Conservation (phyloP, 2,329 filamentous ascomycete species). For the Paramyrothecium roridum region DNA sequence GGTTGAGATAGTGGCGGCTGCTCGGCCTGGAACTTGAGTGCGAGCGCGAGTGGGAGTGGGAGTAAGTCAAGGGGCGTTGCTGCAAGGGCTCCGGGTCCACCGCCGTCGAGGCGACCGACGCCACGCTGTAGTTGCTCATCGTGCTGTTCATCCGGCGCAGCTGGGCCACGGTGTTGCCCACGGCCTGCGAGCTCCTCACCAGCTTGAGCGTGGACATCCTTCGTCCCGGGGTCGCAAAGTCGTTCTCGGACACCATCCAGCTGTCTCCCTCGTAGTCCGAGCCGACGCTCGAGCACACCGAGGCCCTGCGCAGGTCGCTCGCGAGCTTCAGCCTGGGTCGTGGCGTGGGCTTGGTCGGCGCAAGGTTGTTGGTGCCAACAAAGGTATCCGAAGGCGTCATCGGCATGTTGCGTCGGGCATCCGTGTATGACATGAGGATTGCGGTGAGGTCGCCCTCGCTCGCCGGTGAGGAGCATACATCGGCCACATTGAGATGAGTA, state of each 20-base stretch:
- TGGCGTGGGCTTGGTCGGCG: conserved; percentile 24
- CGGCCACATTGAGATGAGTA: conserved; percentile 8
- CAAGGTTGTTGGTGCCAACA: conserved; percentile 19
- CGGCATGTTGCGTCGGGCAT: conserved; percentile 21
- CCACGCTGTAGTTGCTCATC: conserved; percentile 40
- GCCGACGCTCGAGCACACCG: conserved; percentile 15
- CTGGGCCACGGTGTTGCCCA: conserved; percentile 45
- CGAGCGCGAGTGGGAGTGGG: conserved; percentile 33
- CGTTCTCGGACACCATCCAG: conserved; percentile 8
- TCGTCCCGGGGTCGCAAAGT: conserved; percentile 17
- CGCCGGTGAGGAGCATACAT: conserved; percentile 24
- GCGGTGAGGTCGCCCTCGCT: conserved; percentile 29
- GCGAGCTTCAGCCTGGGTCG: conserved; percentile 12
- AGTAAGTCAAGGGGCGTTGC: conserved; percentile 32
- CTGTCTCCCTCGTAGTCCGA: conserved; percentile 17
- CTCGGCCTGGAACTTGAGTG: conserved; percentile 24
- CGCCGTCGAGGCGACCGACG: conserved; percentile 29
- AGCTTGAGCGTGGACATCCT: conserved; percentile 12
- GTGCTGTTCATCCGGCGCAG: conserved; percentile 57
- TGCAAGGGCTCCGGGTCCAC: conserved; percentile 28
- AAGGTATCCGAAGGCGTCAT: conserved; percentile 21
- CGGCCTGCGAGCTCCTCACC: conserved; percentile 10
- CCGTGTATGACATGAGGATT: conserved; percentile 20
- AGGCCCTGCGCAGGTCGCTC: conserved; percentile 16
- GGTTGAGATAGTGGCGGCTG: conserved; percentile 42